phyloP scores from a whole-genome alignment of 2,329 filamentous ascomycete genomes.

The Pestalotiopsis sp. region DNA sequence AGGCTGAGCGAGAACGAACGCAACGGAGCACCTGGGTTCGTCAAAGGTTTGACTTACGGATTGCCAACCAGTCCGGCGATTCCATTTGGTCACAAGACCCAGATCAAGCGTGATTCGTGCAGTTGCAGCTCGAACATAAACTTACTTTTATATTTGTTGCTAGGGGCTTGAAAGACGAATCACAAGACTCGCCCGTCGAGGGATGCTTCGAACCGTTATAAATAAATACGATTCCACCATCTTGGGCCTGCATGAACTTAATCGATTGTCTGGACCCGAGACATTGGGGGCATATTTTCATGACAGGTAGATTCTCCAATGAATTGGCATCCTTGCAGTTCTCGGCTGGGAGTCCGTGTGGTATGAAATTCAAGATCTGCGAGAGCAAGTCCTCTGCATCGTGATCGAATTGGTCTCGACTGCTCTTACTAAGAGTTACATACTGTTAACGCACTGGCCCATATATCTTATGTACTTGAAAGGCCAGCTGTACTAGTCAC shows the following conservation, averaged over 20 bases:
- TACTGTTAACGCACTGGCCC: not conserved
- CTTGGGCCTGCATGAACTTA: not conserved
- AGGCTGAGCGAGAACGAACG: not conserved
- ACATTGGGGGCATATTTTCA: not conserved
- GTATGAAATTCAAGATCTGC: not conserved
- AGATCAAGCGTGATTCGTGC: not conserved
- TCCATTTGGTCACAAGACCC: not conserved
- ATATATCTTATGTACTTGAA: not conserved
- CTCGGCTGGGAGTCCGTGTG: not conserved
- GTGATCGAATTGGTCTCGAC: not conserved
- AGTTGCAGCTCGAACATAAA: not conserved
- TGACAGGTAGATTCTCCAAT: not conserved
- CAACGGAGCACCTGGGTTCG: too few relatives aligned
- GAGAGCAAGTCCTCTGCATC: not conserved
- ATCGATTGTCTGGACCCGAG: not conserved
- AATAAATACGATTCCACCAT: not conserved
- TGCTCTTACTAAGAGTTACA: not conserved
- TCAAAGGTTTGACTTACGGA: not conserved
- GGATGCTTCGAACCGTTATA: not conserved
- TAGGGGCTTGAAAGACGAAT: not conserved
- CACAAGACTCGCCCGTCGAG: not conserved
- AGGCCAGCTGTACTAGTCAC: not conserved
- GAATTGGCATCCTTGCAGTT: not conserved
- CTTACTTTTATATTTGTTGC: not conserved
- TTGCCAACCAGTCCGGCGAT: not conserved